Evolutionary conservation across 768 basidiomycete genomes (phyloP).

Genomic region (Mycena rebaudengoi): DNA sequence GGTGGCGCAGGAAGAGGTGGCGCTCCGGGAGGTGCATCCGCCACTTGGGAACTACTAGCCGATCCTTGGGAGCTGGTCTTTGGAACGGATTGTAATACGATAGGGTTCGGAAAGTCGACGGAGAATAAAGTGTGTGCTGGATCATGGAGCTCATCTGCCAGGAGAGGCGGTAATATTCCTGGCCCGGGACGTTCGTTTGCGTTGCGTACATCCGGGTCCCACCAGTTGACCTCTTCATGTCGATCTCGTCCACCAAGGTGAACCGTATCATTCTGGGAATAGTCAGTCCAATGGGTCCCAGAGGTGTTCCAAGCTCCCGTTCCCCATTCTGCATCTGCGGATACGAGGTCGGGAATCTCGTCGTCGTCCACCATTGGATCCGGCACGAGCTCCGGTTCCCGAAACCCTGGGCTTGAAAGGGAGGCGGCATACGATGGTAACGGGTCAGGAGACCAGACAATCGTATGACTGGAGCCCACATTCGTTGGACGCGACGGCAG

Average conservation of each 20-base stretch:
- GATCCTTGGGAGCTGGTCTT: constrained; percentile 15
- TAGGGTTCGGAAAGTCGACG: constrained; percentile 35
- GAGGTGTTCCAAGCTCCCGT: constrained; percentile 30
- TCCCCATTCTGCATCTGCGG: constrained; percentile 32
- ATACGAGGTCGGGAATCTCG: constrained; percentile 48
- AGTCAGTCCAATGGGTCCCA: constrained; percentile 30
- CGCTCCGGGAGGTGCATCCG: constrained; percentile 13
- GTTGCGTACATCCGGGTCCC: constrained; percentile 62
- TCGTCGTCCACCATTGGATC: constrained; percentile 53
- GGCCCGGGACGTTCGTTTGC: constrained; percentile 66
- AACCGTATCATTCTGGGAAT: constrained; percentile 34
- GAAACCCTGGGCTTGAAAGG: constrained; percentile 46
- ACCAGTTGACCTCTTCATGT: constrained; percentile 75
- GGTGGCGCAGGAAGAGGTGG: constrained; percentile 38
- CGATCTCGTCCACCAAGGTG: constrained; percentile 67
- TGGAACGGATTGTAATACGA: constrained; percentile 12
- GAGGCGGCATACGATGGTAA: constrained; percentile 45
- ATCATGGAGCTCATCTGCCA: constrained; percentile 75
- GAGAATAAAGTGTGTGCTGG: constrained; percentile 75
- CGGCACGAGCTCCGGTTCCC: constrained; percentile 64
- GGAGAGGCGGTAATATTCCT: constrained; percentile 73
- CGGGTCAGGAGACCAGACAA: constrained; percentile 42
- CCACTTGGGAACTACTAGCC: constrained; percentile 12
- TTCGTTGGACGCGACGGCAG: constrained; percentile 48
- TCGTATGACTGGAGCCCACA: constrained; percentile 55